Conservation (phyloP, 2,329 filamentous ascomycete genomes). For the Zarea fungicola region DNA sequence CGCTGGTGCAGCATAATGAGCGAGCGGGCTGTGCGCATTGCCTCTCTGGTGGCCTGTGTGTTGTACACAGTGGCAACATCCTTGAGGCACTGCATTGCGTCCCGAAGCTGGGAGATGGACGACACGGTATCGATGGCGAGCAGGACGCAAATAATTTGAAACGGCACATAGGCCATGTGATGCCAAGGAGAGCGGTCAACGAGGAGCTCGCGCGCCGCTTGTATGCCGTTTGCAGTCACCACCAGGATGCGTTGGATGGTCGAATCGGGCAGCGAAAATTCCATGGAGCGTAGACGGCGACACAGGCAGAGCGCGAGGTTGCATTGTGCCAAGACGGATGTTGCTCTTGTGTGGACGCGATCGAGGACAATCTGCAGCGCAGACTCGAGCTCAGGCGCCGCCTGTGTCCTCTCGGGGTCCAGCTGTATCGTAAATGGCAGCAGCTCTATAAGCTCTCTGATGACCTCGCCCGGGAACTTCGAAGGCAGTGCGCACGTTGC, state of each 20-base stretch:
- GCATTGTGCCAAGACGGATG: conserved; percentile 44
- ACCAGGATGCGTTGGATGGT: conserved; percentile 43
- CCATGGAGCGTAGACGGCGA: conserved; percentile 47
- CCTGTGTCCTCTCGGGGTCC: conserved; percentile 43
- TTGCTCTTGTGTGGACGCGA: conserved; percentile 33
- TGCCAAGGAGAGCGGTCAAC: conserved; percentile 48
- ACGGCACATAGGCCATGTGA: conserved; percentile 54
- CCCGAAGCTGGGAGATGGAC: conserved; percentile 41
- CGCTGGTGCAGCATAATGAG: conserved; percentile 48
- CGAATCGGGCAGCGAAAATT: conserved; percentile 36
- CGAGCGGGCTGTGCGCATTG: conserved; percentile 48
- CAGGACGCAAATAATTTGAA: conserved; percentile 52
- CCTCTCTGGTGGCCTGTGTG: conserved; percentile 45
- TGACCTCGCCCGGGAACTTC: conserved; percentile 34
- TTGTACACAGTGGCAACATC: conserved; percentile 38
- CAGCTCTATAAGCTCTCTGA: conserved; percentile 45
- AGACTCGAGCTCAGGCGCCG: conserved; percentile 36
- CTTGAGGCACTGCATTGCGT: conserved; percentile 44
- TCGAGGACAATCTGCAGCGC: conserved; percentile 37
- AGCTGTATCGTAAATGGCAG: conserved; percentile 49
- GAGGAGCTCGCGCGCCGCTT: conserved; percentile 42
- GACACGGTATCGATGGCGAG: conserved; percentile 49
- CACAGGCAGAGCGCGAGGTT: conserved; percentile 53
- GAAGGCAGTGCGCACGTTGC: conserved; percentile 37
- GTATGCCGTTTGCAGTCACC: conserved; percentile 39